A percentile compares a stretch with the other conserved stretches of the same genome.
phyloP scores from a whole-genome alignment of 164 flowering plant species.

The Stephania cephalantha region DNA sequence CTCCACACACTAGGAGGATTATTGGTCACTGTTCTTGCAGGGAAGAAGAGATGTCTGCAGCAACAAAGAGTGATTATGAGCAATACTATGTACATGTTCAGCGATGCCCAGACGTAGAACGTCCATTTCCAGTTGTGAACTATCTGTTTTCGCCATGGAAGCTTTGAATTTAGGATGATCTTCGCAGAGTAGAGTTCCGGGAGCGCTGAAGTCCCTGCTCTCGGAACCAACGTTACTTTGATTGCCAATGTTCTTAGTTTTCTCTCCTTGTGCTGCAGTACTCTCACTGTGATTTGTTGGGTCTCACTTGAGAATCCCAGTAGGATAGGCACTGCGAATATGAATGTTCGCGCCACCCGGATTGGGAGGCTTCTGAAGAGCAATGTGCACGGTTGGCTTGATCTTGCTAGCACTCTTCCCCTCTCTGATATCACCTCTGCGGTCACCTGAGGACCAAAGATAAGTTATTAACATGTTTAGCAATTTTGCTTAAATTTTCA shows the following conservation, averaged over 20 bases:
- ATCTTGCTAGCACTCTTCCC: slow-evolving; percentile 45
- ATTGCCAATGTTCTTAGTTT: slow-evolving; percentile 41
- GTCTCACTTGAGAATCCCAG: slow-evolving; percentile 58
- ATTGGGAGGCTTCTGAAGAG: slow-evolving; percentile 59
- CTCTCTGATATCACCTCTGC: slow-evolving; percentile 50
- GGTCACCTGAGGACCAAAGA: slow-evolving; percentile 32
- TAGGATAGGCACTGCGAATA: slow-evolving; percentile 56
- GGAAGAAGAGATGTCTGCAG: slow-evolving; percentile 43
- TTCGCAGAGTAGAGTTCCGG: slow-evolving; percentile 70
- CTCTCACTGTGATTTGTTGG: slow-evolving; percentile 32
- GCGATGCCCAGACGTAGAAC: slow-evolving; percentile 61
- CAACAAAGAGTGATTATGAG: slow-evolving; percentile 35
- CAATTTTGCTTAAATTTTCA: no score
- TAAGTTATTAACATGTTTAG: neutral
- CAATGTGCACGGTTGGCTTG: slow-evolving; percentile 76
- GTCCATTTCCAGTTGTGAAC: slow-evolving; percentile 72
- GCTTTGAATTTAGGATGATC: slow-evolving; percentile 50
- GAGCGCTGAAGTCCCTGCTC: slow-evolving; percentile 50
- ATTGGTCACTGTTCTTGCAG: neutral
- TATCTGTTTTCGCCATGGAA: slow-evolving; percentile 54
- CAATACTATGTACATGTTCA: slow-evolving; percentile 37
- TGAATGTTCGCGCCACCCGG: slow-evolving; percentile 38
- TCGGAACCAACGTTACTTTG: slow-evolving; percentile 39
- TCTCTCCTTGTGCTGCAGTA: slow-evolving; percentile 50
- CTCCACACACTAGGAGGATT: neutral